These are phyloP conservation scores for Polygonum aviculare DNA, from an alignment of 148 eudicot genomes.

Conservation along the genomic window DNA sequence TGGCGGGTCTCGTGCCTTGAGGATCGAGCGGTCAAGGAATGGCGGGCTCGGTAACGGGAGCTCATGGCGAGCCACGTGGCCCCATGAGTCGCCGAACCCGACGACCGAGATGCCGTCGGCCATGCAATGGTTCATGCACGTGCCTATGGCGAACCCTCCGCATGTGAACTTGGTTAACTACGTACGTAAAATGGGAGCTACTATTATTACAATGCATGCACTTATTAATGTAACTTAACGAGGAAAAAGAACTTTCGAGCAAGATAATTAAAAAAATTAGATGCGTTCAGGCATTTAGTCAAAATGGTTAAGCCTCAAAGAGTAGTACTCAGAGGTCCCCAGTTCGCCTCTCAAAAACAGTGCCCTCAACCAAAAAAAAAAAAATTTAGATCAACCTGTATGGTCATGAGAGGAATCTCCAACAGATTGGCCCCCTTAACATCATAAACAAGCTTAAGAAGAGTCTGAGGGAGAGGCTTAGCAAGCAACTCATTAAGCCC, in stretches of 20 bases:
- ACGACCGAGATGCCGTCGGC: constrained; percentile 8
- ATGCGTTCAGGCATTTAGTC: no score
- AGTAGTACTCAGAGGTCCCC: no score
- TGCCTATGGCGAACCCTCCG: constrained; percentile 7
- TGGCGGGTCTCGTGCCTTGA: constrained; percentile 2
- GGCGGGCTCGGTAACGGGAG: neutral
- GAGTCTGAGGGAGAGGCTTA: neutral
- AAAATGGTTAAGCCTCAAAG: no score
- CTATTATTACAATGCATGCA: no score
- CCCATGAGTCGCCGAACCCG: neutral
- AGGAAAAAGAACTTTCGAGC: no score
- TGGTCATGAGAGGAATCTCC: constrained; percentile 9
- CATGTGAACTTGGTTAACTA: constrained; percentile 6
- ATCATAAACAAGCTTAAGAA: constrained; percentile 14
- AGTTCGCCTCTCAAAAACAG: no score
- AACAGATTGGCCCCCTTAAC: neutral
- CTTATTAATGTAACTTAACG: no score
- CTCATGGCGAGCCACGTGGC: constrained; percentile 1
- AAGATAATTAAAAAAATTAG: no score
- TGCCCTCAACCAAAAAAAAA: no score
- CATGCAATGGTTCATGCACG: constrained; percentile 11
- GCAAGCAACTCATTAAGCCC: constrained; percentile 20
- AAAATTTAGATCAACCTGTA: neutral
- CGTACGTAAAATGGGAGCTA: no score
- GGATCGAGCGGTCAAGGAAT: constrained; percentile 7